Base-by-base conservation (phyloP, 352 stramenopile species). In the Pythium dissotocum region DNA sequence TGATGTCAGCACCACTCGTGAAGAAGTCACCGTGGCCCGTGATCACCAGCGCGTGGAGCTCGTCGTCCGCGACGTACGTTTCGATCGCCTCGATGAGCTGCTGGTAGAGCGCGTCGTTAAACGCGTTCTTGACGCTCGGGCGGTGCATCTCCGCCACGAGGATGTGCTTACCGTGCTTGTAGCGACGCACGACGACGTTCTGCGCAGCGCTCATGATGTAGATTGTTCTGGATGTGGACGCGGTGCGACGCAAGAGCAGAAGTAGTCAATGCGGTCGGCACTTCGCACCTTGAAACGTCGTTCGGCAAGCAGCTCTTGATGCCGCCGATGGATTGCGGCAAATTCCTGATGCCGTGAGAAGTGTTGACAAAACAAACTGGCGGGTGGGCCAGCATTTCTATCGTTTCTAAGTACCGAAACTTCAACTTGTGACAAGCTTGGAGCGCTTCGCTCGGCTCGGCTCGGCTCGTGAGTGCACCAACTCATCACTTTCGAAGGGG, bases 1-100 rank as follows among this genome's bases (percentile, higher is more conserved):
- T 72, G 40, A 97, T 73, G 73, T 97, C 89, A 16, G 89, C 89
- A 51, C 92, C 93, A 63, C 87, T 96, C 28, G 89, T 95, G 69
- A 98, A 98, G 73, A 96, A 98, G 56, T 95, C 80, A 28, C 93
- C 94, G 38, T 85, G 73, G 53, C 93, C 93, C 21, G 94, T 98
- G 67, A 98, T 77, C 55, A 98, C 80, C 40, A 98, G 78, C 33
- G 80, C 89, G 21, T 93, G 75, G 14, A 98, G 79, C 14, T 73
- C 69, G 8, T 76, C 65, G 74, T 97, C 80, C 5, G 65, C 73
- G 48, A 87, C 82, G 57, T 83, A 88, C 62, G 80, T 72, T 21
- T 87, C 61, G 52, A 98, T 76, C 35, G 88, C 77, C 38, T 82
- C 70, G 32, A 88, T 89, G 35, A 98, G 70, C 68, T 97, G 83